These are phyloP conservation scores for Pseudoneurospora amorphoporcata DNA, from an alignment of 495 filamentous ascomycete genomes.

Conservation along the genomic window DNA sequence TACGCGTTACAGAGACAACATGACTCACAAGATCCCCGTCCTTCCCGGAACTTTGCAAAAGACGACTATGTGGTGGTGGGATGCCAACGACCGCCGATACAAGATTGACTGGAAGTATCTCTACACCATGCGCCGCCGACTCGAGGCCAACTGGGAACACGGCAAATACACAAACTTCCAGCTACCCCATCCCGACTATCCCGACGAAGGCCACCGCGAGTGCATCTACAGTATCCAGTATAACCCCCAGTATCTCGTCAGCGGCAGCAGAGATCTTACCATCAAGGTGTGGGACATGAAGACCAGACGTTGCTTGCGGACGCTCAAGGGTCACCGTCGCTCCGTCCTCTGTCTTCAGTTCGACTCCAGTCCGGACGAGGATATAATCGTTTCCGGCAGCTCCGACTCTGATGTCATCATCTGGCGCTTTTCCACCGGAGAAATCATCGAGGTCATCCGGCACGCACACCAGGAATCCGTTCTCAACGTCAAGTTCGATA, in stretches of 20 bases:
- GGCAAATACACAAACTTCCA: constrained; percentile 79
- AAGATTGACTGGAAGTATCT: constrained; percentile 75
- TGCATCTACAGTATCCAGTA: constrained; percentile 96
- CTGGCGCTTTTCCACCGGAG: constrained; percentile 87
- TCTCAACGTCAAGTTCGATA: constrained; percentile 89
- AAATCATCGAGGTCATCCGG: constrained; percentile 59
- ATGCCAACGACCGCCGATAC: constrained; percentile 31
- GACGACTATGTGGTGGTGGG: constrained; percentile 33
- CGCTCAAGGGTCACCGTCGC: constrained; percentile 65
- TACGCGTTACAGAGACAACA: neutral
- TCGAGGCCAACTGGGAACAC: constrained; percentile 87
- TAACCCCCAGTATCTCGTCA: constrained; percentile 75
- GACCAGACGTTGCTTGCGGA: constrained; percentile 64
- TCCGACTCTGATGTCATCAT: constrained; percentile 83
- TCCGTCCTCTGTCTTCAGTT: constrained; percentile 96
- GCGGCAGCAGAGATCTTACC: constrained; percentile 81
- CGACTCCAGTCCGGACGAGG: constrained; percentile 80
- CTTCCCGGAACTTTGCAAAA: constrained; percentile 16
- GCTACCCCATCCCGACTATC: constrained; percentile 71
- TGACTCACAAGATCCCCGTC: neutral
- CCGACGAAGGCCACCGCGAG: constrained; percentile 76
- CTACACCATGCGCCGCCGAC: constrained; percentile 72
- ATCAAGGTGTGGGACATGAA: constrained; percentile 86
- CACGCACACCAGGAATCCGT: constrained; percentile 83
- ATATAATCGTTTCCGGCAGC: constrained; percentile 86